Conservation (phyloP, 176 grass and related monocot genomes). For the Aegilops tauschii region DNA sequence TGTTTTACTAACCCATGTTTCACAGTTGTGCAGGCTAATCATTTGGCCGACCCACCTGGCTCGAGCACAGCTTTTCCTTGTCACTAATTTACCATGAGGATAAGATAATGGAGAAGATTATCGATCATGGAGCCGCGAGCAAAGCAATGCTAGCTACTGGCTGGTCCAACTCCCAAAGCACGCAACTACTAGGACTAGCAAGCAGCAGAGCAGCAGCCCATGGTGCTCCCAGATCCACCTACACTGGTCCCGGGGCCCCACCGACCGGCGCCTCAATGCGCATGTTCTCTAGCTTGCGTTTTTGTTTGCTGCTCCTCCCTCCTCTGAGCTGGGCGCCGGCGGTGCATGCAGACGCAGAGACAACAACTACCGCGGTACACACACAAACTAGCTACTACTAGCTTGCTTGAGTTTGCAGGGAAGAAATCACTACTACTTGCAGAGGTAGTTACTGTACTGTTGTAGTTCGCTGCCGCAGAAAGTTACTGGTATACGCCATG, state of each 20-base stretch:
- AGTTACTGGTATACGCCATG: not conserved
- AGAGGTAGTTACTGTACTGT: not conserved
- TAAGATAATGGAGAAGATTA: not conserved
- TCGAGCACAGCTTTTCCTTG: not conserved
- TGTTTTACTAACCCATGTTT: not conserved
- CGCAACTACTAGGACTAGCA: not conserved
- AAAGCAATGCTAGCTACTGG: not conserved
- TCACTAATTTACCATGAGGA: not conserved
- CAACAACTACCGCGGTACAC: not conserved
- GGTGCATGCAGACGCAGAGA: not conserved
- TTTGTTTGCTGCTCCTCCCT: conserved; percentile 24
- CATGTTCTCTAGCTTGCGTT: conserved; percentile 23
- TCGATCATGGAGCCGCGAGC: not conserved
- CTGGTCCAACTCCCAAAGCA: conserved; percentile 6
- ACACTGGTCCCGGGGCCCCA: conserved; percentile 48
- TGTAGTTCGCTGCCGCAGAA: not conserved
- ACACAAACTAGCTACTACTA: not conserved
- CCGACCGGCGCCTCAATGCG: conserved; percentile 29
- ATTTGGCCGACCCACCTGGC: not conserved
- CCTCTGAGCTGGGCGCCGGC: not conserved
- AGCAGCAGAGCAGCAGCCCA: not conserved
- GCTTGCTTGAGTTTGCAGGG: not conserved
- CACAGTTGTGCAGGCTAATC: not conserved
- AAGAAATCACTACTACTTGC: not conserved
- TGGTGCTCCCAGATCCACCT: conserved; percentile 51